Conservation (phyloP, 345 rosid species). For the Lumnitzera littorea region DNA sequence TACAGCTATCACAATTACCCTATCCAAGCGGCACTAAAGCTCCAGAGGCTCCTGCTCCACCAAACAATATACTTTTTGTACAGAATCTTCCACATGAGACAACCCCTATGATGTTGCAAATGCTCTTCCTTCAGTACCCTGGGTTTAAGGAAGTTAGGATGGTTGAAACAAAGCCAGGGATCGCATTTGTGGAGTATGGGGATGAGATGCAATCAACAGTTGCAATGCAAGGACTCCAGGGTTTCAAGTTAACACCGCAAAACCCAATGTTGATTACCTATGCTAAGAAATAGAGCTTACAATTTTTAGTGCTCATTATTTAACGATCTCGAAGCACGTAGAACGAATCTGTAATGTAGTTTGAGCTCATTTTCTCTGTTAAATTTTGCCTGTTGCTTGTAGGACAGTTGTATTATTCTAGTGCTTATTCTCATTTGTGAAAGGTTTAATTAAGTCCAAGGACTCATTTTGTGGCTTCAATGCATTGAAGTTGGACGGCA, state of each 20-base stretch:
- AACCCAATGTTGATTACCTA: slow-evolving; percentile 77
- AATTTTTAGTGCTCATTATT: background rate
- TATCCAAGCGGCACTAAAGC: slow-evolving; percentile 64
- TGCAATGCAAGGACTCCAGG: slow-evolving; percentile 85
- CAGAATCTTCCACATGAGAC: slow-evolving; percentile 90
- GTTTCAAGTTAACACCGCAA: slow-evolving; percentile 59
- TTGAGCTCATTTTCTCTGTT: no score
- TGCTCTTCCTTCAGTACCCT: slow-evolving; percentile 58
- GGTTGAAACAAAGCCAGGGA: slow-evolving; percentile 96
- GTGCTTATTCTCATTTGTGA: no score
- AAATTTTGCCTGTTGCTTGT: no score
- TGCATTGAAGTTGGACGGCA: no score
- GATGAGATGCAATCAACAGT: slow-evolving; percentile 86
- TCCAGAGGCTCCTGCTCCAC: slow-evolving; percentile 92
- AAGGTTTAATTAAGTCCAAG: no score
- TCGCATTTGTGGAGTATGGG: slow-evolving; percentile 85
- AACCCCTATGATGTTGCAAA: slow-evolving; percentile 73
- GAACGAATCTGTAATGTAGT: no score
- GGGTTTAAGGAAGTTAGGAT: slow-evolving; percentile 96
- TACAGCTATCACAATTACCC: slow-evolving; percentile 83
- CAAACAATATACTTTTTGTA: slow-evolving; percentile 84
- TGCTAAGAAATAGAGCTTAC: slow-evolving; percentile 67
- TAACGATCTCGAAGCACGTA: background rate
- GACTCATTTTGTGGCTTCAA: no score
- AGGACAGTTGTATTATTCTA: no score